These are phyloP conservation scores for Chimonanthus praecox DNA, from an alignment of 164 flowering plant species.

Conservation along the genomic window DNA sequence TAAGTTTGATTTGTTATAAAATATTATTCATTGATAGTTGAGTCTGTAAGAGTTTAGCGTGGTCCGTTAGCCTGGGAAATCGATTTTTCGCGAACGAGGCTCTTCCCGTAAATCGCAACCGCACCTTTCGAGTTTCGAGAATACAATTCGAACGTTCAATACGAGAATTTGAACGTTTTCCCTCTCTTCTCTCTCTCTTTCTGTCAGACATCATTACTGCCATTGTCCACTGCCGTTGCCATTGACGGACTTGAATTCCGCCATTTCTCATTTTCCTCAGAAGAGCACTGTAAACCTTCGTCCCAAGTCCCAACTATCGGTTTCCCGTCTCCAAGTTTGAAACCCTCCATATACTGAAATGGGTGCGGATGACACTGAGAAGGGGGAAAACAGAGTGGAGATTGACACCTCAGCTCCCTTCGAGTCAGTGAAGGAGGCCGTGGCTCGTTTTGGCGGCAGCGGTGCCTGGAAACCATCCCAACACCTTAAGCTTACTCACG, in stretches of 20 bases:
- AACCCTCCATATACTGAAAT: neutral
- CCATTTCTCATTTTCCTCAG: neutral
- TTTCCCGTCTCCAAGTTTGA: neutral
- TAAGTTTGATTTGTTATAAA: too few relatives aligned
- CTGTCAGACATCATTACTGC: too few relatives aligned
- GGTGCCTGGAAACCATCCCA: constrained; percentile 68
- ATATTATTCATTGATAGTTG: too few relatives aligned
- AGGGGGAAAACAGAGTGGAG: constrained; percentile 41
- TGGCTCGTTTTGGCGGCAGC: constrained; percentile 68
- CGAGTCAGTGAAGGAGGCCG: constrained; percentile 92
- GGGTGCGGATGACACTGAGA: neutral
- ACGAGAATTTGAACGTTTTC: neutral
- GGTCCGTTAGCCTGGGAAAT: too few relatives aligned
- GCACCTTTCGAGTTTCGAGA: too few relatives aligned
- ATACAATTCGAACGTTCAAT: too few relatives aligned
- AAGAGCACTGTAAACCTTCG: neutral
- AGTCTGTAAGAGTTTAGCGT: too few relatives aligned
- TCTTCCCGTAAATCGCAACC: too few relatives aligned
- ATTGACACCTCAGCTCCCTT: constrained; percentile 88
- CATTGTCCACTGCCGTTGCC: too few relatives aligned
- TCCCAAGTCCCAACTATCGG: neutral
- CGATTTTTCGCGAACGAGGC: too few relatives aligned
- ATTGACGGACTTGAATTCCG: too few relatives aligned
- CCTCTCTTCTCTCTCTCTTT: neutral
- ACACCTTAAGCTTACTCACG: too few relatives aligned